Evolutionary conservation across 2,329 filamentous ascomycete species (phyloP), one percentile per base, ranked within the genome.

Genomic region (Rhynchosporium agropyri): DNA sequence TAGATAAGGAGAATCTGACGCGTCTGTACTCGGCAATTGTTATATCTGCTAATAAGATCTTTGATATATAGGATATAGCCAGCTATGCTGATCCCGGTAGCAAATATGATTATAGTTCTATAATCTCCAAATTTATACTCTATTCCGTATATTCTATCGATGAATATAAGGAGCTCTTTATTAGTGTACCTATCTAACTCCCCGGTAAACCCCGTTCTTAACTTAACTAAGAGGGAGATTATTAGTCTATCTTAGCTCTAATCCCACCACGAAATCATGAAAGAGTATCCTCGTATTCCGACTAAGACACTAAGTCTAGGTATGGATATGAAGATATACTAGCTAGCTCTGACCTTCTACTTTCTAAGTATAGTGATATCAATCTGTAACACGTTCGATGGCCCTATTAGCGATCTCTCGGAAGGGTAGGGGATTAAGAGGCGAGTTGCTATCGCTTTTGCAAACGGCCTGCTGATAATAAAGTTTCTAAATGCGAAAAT

Each of bases 181-280:
- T 51, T 20, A 6, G 31, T 51, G 13, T 51, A 51, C 13, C 49
- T 38, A 51, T 51, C 31, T 8, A 51, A 36, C 31, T 51, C 13
- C 36, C 2, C 45, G 2, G 63, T 68, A 53, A 67, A 67, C 38
- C 65, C 67, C 3, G 13, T 40, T 38, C 60, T 67, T 9, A 51
- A 61, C 55, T 64, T 60, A 0, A 68, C 54, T 8, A 68, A 50
- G 31, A 67, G 55, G 9, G 56, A 61, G 29, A 68, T 63, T 20
- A 28, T 65, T 3, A 67, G 42, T 12, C 65, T 59, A 13, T 58
- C 58, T 26, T 20, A 3, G 48, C 60, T 57, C 13, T 46, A 57
- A 26, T 68, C 56, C 63, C 45, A 68, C 62, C 42, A 68, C 3
- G 58, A 55, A 58, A 68, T 67, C 36, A 68, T 63, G 56, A 68